Evolutionary conservation across 805 yeast species (phyloP).

Genomic region (Pichia insulana): DNA sequence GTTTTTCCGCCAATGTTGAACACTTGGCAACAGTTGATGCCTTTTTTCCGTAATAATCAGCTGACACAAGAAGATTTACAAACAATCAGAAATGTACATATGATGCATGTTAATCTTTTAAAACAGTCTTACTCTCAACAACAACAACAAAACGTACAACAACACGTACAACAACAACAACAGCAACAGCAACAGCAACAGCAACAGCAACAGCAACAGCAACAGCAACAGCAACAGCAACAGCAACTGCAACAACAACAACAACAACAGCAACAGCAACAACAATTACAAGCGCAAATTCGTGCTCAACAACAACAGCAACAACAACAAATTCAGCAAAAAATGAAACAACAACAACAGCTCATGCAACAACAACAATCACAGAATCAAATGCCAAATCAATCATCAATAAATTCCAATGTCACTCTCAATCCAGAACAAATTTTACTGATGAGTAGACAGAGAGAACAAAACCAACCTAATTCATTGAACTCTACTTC

Average conservation of each 20-base stretch:
- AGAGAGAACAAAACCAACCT: conserved; percentile 15
- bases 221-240: conserved; percentile 18
- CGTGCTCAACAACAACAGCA: conserved; percentile 32
- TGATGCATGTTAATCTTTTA: conserved; percentile 53
- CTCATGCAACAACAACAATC: conserved; percentile 6
- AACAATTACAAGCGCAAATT: no score
- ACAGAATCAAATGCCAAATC: neutral
- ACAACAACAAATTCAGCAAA: conserved; percentile 20
- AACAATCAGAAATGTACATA: conserved; percentile 57
- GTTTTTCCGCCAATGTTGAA: conserved; percentile 62
- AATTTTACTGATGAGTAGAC: conserved; percentile 26
- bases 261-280: conserved; percentile 9
- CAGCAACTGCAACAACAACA: conserved; percentile 9
- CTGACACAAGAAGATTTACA: conserved; percentile 52
- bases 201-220: conserved; percentile 32
- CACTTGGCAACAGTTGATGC: conserved; percentile 76
- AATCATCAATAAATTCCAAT: conserved; percentile 1
- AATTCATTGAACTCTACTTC: neutral
- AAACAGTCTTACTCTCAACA: conserved; percentile 22
- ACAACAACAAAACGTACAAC: conserved; percentile 18
- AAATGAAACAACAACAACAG: conserved; percentile 11
- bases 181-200: conserved; percentile 11
- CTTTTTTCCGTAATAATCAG: conserved; percentile 45
- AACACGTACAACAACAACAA: conserved; percentile 21
- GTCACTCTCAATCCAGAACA: conserved; percentile 25